A percentile compares a stretch with the other conserved stretches of the same genome.
Evolutionary conservation across 768 basidiomycete species (phyloP).

Genomic region (Tulasnella sp.): DNA sequence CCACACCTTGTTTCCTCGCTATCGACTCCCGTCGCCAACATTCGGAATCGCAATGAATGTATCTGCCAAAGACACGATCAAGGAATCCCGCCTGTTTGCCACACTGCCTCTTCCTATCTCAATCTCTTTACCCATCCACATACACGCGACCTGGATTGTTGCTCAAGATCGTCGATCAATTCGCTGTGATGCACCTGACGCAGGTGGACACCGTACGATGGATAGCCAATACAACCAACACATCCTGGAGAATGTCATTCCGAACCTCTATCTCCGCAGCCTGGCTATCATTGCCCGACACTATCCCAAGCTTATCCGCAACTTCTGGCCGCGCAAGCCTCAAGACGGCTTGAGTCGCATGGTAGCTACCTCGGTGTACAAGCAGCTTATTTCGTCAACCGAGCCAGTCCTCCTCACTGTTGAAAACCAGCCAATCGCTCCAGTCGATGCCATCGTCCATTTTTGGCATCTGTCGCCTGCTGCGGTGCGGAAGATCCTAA

Average conservation of each 20-base stretch:
- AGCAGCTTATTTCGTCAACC: not conserved
- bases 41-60: not conserved
- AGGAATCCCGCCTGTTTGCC: slow-evolving; percentile 27
- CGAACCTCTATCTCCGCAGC: not conserved
- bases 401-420: not conserved
- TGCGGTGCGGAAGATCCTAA: not conserved
- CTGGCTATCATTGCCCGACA: not conserved
- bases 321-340: not conserved
- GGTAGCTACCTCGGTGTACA: not conserved
- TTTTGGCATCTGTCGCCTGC: not conserved
- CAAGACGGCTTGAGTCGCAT: not conserved
- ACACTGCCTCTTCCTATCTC: slow-evolving; percentile 33
- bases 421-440: not conserved
- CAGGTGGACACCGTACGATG: not conserved
- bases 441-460: not conserved
- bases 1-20: not conserved
- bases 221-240: not conserved
- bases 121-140: slow-evolving; percentile 35
- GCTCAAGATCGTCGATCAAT: slow-evolving; percentile 32
- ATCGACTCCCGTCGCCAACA: not conserved
- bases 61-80: not conserved
- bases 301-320: not conserved
- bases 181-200: not conserved
- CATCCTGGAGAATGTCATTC: not conserved
- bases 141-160: slow-evolving; percentile 37